These are phyloP conservation scores for Acaromyces ingoldii DNA, from an alignment of 1,284 basidiomycete genomes.

Conservation along the genomic window DNA sequence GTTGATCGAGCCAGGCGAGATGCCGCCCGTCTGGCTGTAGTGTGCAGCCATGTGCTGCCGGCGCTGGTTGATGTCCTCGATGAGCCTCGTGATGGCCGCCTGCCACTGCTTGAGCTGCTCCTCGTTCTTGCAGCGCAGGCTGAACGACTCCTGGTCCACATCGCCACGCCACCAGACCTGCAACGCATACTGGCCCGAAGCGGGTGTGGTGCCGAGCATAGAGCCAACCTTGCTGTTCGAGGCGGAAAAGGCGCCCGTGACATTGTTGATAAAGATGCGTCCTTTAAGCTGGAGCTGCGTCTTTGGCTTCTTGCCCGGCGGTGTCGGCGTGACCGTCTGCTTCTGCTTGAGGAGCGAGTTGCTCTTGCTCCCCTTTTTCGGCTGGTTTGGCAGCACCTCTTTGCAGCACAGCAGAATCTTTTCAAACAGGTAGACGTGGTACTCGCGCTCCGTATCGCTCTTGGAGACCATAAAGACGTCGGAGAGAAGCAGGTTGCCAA, in stretches of 20 bases:
- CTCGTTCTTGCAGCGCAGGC: slow-evolving; percentile 83
- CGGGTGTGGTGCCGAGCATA: slow-evolving; percentile 20
- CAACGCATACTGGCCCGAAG: slow-evolving; percentile 55
- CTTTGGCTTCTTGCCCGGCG: slow-evolving; percentile 52
- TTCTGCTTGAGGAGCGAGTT: slow-evolving; percentile 39
- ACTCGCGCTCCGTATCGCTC: slow-evolving; percentile 91
- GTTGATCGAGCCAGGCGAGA: slow-evolving; percentile 19
- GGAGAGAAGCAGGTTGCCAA: slow-evolving; percentile 86
- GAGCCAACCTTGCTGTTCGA: slow-evolving; percentile 51
- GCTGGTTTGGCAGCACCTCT: slow-evolving; percentile 59
- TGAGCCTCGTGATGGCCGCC: slow-evolving; percentile 76
- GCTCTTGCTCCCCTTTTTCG: slow-evolving; percentile 52
- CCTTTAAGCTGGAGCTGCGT: slow-evolving; percentile 87
- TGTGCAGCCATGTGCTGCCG: slow-evolving; percentile 25
- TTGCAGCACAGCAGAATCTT: slow-evolving; percentile 99
- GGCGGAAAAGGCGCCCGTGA: slow-evolving; percentile 66
- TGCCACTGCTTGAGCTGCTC: slow-evolving; percentile 93
- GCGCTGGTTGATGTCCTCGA: slow-evolving; percentile 57
- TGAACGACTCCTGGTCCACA: slow-evolving; percentile 83
- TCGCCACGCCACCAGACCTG: slow-evolving; percentile 92
- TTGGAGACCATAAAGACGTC: slow-evolving; percentile 95
- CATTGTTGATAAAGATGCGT: slow-evolving; percentile 94
- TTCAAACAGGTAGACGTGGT: slow-evolving; percentile 97
- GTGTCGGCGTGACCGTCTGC: slow-evolving; percentile 6
- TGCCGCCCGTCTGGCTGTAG: slow-evolving; percentile 16